These are phyloP conservation scores for Penicillium pancosmium DNA, from an alignment of 495 filamentous ascomycete genomes.

Conservation along the genomic window DNA sequence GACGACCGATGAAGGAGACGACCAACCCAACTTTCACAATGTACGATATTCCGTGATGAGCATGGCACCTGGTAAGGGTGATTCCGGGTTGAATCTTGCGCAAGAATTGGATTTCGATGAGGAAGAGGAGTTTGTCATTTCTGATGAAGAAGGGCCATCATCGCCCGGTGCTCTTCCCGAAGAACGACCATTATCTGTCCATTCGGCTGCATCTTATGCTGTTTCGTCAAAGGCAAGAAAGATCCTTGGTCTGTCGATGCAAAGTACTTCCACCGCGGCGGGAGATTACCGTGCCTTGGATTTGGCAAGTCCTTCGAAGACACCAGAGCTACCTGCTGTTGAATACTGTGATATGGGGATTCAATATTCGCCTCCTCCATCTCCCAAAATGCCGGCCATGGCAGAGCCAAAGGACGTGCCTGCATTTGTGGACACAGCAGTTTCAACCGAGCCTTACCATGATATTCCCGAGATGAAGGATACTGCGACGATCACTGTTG, in stretches of 20 bases:
- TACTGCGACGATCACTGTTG: constrained; percentile 32
- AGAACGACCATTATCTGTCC: constrained; percentile 47
- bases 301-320: constrained; percentile 16
- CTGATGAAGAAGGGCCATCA: constrained; percentile 34
- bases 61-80: constrained; percentile 55
- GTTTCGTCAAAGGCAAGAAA: constrained; percentile 52
- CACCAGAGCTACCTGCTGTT: constrained; percentile 9
- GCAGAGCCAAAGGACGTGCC: constrained; percentile 1
- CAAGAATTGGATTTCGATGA: constrained; percentile 88
- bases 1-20: constrained; percentile 59
- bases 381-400: constrained; percentile 53
- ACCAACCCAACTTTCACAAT: constrained; percentile 31
- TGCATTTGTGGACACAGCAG: neutral
- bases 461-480: constrained; percentile 28
- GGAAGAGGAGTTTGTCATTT: constrained; percentile 61
- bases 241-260: constrained; percentile 50
- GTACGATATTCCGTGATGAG: constrained; percentile 69
- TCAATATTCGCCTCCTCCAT: constrained; percentile 82
- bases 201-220: constrained; percentile 43
- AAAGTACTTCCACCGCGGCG: constrained; percentile 30
- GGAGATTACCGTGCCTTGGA: constrained; percentile 26
- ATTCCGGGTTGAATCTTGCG: constrained; percentile 73
- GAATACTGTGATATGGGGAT: constrained; percentile 73
- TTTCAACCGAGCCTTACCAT: neutral
- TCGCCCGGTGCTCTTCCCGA: constrained; percentile 44